phyloP scores from a whole-genome alignment of 495 filamentous ascomycete genomes.

The Hypoxylon subgilvum region DNA sequence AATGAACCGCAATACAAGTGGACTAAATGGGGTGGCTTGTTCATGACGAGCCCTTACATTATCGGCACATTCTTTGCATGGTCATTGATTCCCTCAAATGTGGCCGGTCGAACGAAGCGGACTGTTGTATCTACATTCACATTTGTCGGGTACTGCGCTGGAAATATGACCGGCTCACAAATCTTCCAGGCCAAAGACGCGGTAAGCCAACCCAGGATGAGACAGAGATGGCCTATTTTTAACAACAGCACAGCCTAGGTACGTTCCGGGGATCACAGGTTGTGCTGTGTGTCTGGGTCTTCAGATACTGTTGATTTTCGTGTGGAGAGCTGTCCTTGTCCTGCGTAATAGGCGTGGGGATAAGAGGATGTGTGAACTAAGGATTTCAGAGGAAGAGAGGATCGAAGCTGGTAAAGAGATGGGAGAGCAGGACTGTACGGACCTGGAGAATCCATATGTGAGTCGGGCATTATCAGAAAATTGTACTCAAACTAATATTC shows the following conservation, averaged over 20 bases:
- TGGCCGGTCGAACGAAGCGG: conserved; percentile 37
- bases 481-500: background rate
- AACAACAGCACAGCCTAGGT: conserved; percentile 23
- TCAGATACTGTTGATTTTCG: conserved; percentile 17
- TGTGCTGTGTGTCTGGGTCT: conserved; percentile 21
- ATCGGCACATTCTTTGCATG: conserved; percentile 32
- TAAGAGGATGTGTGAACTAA: conserved; percentile 24
- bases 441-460: conserved; percentile 34
- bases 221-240: background rate
- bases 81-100: conserved; percentile 38
- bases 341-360: conserved; percentile 26
- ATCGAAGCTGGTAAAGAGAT: conserved; percentile 33
- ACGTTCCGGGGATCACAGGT: conserved; percentile 20
- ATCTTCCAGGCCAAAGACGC: conserved; percentile 61
- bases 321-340: conserved; percentile 28
- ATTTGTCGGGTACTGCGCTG: conserved; percentile 53
- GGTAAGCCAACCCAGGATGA: conserved; percentile 9
- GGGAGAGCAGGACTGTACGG: conserved; percentile 32
- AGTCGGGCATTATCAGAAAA: background rate
- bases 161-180: conserved; percentile 62
- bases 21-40: conserved; percentile 32
- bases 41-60: conserved; percentile 27
- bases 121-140: conserved; percentile 41
- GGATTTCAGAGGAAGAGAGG: conserved; percentile 34
- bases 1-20: conserved; percentile 38